Base-by-base conservation (phyloP, 805 yeast genomes). In the Nakazawaea ernobii region DNA sequence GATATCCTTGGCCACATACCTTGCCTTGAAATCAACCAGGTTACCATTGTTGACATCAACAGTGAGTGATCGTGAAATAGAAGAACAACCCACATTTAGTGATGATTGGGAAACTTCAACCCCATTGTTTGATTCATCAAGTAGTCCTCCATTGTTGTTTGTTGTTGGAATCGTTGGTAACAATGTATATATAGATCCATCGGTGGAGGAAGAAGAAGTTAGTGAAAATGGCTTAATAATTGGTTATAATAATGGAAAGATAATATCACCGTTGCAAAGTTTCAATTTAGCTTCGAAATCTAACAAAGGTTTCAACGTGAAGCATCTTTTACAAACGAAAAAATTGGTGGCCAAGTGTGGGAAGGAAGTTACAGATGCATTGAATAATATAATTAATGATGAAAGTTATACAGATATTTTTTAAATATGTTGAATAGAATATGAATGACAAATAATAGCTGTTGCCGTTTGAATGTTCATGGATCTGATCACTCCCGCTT, bases 381-480 rank as follows among this genome's bases (percentile, higher is more conserved):
- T 86, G 50, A 77, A 81, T 53, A 58, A 61, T 24, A 66, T 78
- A 37, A 66, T 75, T 26, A n/a, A 32, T 28, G 47, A 43, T 35
- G 50, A 43, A 26, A 13, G 11, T 5, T 46, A 40, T 35, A 40
- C 44, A 24, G 29, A 29, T 35, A 46, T 40, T 29, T 46, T 46
- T 36, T 46, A 40, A 39, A 24, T 80, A 56, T 82, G 84, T 57
- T 82, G 87, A 15, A 74, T 61, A 1, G 95, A 81, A 58, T 92
- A 91, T 0, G 97, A 94, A 64, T 91, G 95, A 6, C 90, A 96
- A 44, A 91, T 79, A 17, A 91, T 90, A 0, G 97, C 98, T 0
- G 97, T 83, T 1, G 97, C 98, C 0, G 97, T 91, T 67, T 91
- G 98, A 52, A 91, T 91, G 59, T 91, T 91, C 98, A 91, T 91